These are phyloP conservation scores for Venustampulla echinocandica DNA, from an alignment of 495 filamentous ascomycete genomes.

Conservation along the genomic window DNA sequence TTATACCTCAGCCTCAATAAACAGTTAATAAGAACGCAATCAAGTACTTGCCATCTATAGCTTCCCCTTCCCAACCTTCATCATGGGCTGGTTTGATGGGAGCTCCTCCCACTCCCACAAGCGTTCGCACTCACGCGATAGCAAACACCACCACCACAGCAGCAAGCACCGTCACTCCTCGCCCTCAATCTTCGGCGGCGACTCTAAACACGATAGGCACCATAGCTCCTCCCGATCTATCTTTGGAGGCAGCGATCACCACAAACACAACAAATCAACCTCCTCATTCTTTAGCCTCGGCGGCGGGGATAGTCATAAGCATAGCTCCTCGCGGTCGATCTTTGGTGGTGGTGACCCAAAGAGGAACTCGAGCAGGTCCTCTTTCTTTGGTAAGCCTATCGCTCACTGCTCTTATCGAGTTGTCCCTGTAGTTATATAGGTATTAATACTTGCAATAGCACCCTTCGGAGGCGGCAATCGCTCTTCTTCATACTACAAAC, in stretches of 20 bases:
- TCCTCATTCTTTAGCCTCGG: constrained; percentile 8
- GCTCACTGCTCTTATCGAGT: background rate
- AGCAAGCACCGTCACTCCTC: background rate
- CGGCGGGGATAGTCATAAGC: constrained; percentile 19
- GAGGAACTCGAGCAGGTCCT: constrained; percentile 6
- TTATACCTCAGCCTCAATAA: no score
- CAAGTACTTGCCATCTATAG: no score
- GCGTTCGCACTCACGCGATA: background rate
- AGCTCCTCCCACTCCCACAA: background rate
- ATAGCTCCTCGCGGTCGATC: constrained; percentile 41
- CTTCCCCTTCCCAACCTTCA: no score
- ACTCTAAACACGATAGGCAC: background rate
- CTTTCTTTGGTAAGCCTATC: constrained; percentile 32
- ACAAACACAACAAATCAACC: constrained; percentile 9
- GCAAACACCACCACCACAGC: background rate
- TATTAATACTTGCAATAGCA: constrained; percentile 1
- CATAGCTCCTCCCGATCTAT: constrained; percentile 1
- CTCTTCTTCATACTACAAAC: constrained; percentile 53
- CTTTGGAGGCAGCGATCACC: constrained; percentile 1
- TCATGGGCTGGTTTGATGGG: constrained; percentile 4
- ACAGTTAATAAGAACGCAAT: no score
- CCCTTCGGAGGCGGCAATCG: constrained; percentile 26
- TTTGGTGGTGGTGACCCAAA: constrained; percentile 36
- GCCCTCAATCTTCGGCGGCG: background rate
- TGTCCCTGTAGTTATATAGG: background rate